These are phyloP conservation scores for Lasiosphaeria ovina DNA, from an alignment of 495 filamentous ascomycete genomes.

Conservation along the genomic window DNA sequence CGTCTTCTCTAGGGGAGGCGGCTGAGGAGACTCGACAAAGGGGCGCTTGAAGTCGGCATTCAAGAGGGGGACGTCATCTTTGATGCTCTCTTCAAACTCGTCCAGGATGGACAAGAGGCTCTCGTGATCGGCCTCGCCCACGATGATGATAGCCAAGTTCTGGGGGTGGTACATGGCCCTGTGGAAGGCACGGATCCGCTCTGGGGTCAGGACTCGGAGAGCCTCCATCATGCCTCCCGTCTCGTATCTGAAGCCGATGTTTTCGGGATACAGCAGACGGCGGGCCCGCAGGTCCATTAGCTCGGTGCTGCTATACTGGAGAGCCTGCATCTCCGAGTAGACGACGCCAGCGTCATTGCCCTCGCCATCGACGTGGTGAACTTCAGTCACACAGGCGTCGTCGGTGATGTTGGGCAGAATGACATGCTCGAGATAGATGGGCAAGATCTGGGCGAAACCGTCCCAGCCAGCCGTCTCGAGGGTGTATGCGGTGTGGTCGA, in stretches of 20 bases:
- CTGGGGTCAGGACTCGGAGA: constrained; percentile 77
- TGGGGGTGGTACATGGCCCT: constrained; percentile 97
- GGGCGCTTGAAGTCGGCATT: constrained; percentile 72
- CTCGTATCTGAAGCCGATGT: constrained; percentile 90
- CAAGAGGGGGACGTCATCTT: constrained; percentile 72
- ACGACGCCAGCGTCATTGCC: constrained; percentile 97
- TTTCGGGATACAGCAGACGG: constrained; percentile 80
- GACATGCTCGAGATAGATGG: constrained; percentile 93
- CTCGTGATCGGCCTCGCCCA: constrained; percentile 83
- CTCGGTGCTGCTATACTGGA: constrained; percentile 77
- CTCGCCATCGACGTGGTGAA: constrained; percentile 89
- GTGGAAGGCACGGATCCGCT: constrained; percentile 90
- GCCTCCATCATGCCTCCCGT: constrained; percentile 96
- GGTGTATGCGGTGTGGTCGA: constrained; percentile 95
- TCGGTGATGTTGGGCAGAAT: constrained; percentile 90
- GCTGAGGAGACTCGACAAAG: constrained; percentile 83
- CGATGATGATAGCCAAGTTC: constrained; percentile 86
- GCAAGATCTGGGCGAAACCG: constrained; percentile 89
- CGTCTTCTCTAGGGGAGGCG: constrained; percentile 66
- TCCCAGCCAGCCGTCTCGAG: constrained; percentile 95
- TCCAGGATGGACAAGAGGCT: constrained; percentile 79
- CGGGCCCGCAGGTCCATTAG: constrained; percentile 80
- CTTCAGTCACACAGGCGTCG: constrained; percentile 89
- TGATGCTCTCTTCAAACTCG: constrained; percentile 81
- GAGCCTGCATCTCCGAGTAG: constrained; percentile 98